Base-by-base conservation (phyloP, 2,329 filamentous ascomycete species). In the Pseudogymnoascus sp. region DNA sequence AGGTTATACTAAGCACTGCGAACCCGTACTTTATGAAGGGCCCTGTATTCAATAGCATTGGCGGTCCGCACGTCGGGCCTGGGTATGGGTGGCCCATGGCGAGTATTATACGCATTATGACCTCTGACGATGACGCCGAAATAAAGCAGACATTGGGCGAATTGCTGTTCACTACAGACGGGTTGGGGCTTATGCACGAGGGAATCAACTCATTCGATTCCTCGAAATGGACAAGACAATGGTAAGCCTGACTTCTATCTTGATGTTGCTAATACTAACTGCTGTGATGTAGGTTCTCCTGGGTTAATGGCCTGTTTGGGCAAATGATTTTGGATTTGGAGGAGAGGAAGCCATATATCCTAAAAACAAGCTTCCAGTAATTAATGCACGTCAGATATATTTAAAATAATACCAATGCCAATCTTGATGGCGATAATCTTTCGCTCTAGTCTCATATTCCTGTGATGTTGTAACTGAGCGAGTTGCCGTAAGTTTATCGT, bases 251-350 rank as follows among this genome's bases (percentile, higher is more conserved):
- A 22, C n/a, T 33, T 33, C 1, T 12, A 33, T 22, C 28, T 33
- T n/a, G n/a, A 2, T 16, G 14, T 53, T 12, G 11, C 6, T 8
- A 10, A 33, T 19, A 11, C 50, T 56, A 56, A 56, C n/a, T 56
- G 16, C 50, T 35, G 16, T 12, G 6, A 12, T 22, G 11, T 22
- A 56, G 50, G 50, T 96, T 95, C 72, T 88, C 90, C 0, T 95
- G 91, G 91, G 90, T 90, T 12, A 95, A 95, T 72, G 91, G 89
- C 0, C 84, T 96, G n/a, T 95, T 93, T 75, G 89, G 90, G 11
- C 89, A 93, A 77, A 90, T 90, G 65, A 83, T 95, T 63, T 75
- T 95, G 31, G 89, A 93, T 76, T 74, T 96, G 60, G 86, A 87
- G 53, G 81, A 84, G 67, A 79, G 90, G 73, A 90, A 90, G 73